Evolutionary conservation across 2,329 filamentous ascomycete species (phyloP).

Genomic region (Nothomitra cinnamomea): DNA sequence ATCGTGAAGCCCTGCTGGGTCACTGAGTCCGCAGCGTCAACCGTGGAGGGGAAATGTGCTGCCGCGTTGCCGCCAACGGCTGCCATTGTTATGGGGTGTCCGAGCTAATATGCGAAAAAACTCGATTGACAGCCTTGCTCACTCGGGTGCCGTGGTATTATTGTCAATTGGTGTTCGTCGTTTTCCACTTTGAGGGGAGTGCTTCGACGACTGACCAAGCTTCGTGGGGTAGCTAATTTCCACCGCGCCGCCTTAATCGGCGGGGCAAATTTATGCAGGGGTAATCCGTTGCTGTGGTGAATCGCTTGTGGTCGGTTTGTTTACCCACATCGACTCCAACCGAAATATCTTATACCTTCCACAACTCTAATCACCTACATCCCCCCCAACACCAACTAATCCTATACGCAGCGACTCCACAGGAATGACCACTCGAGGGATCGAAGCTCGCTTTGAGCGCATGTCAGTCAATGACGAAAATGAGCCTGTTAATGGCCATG

Average conservation of each 20-base stretch:
- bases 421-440: slow-evolving; percentile 54
- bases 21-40: neutral
- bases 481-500: slow-evolving; percentile 17
- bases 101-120: no score
- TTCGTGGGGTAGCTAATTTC: no score
- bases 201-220: no score
- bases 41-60: neutral
- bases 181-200: no score
- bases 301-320: neutral
- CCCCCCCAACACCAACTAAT: neutral
- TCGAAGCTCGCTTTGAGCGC: slow-evolving; percentile 80
- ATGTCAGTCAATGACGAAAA: slow-evolving; percentile 85
- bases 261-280: no score
- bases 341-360: neutral
- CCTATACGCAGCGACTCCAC: neutral
- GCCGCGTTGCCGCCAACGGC: neutral
- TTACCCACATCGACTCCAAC: neutral
- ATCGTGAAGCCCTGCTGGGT: slow-evolving; percentile 52
- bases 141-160: no score
- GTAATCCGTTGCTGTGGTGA: neutral
- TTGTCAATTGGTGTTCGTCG: no score
- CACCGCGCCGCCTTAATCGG: no score
- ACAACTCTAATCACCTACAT: neutral
- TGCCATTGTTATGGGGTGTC: slow-evolving; percentile 1
- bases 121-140: no score